A percentile compares a stretch with the other conserved stretches of the same genome.
Evolutionary conservation across 2,329 filamentous ascomycete genomes (phyloP).

Genomic region (Dothiorella sarmentorum): DNA sequence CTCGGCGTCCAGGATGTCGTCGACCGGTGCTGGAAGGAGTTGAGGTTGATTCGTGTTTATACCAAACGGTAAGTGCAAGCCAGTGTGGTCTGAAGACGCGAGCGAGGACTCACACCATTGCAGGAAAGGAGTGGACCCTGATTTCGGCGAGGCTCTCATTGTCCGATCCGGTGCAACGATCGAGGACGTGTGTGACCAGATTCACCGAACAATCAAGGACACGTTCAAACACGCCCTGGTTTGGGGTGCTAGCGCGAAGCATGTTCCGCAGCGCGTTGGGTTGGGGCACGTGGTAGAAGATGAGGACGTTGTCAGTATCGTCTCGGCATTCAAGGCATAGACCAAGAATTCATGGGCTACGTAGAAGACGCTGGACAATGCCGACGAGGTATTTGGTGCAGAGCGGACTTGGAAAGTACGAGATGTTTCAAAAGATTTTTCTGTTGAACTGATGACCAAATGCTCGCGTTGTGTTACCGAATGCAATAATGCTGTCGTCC

Average conservation of each 20-base stretch:
- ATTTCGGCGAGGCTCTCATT: slow-evolving; percentile 89
- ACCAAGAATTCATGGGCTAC: not conserved
- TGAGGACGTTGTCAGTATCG: slow-evolving; percentile 66
- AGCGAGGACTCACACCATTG: slow-evolving; percentile 17
- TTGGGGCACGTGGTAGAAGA: slow-evolving; percentile 73
- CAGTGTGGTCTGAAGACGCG: not conserved
- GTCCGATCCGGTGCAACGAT: slow-evolving; percentile 84
- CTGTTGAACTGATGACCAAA: too few relatives aligned
- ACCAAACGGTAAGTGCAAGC: slow-evolving; percentile 65
- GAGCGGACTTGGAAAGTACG: not conserved
- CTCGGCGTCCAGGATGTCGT: slow-evolving; percentile 91
- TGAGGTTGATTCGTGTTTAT: slow-evolving; percentile 86
- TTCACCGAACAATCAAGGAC: slow-evolving; percentile 92
- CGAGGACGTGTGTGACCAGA: slow-evolving; percentile 94
- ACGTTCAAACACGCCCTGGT: slow-evolving; percentile 98
- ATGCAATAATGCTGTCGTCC: too few relatives aligned
- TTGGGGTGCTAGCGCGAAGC: slow-evolving; percentile 93
- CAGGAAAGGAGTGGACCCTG: slow-evolving; percentile 83
- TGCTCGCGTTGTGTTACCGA: too few relatives aligned
- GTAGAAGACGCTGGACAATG: slow-evolving; percentile 49
- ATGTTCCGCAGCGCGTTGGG: slow-evolving; percentile 90
- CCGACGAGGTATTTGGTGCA: slow-evolving; percentile 55
- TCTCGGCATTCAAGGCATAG: slow-evolving; percentile 34
- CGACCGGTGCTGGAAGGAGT: slow-evolving; percentile 90
- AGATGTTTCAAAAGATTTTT: too few relatives aligned